phyloP scores from a whole-genome alignment of 768 basidiomycete species.

The Myochromella boudieri region DNA sequence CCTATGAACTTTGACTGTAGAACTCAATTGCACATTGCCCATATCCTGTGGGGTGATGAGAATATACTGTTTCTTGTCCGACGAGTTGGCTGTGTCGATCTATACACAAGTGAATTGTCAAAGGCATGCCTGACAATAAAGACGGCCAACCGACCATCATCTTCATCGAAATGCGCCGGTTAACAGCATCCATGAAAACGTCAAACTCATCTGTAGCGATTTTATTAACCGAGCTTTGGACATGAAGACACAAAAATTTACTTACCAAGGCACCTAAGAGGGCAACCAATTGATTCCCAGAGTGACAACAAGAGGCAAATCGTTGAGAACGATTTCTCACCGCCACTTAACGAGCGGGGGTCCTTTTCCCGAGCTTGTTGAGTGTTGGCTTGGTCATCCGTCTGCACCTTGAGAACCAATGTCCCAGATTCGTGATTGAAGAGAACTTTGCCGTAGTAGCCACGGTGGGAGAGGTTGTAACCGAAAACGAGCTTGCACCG shows the following conservation, averaged over 20 bases:
- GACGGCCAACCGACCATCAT: conserved; percentile 79
- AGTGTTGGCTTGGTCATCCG: conserved; percentile 72
- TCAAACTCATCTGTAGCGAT: conserved; percentile 83
- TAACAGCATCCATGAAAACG: conserved; percentile 96
- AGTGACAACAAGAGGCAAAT: conserved; percentile 91
- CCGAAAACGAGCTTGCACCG: conserved; percentile 84
- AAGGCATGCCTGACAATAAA: background rate
- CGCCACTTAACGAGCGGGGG: conserved; percentile 84
- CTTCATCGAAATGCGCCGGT: conserved; percentile 89
- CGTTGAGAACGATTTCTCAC: conserved; percentile 96
- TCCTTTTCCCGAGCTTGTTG: conserved; percentile 67
- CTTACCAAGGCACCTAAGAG: conserved; percentile 86
- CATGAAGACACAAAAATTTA: conserved; percentile 2
- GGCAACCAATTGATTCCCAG: conserved; percentile 95
- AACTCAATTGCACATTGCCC: conserved; percentile 68
- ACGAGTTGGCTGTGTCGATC: conserved; percentile 88
- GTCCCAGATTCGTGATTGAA: conserved; percentile 77
- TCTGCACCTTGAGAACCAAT: conserved; percentile 75
- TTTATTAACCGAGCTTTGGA: conserved; percentile 1
- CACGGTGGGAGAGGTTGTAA: conserved; percentile 80
- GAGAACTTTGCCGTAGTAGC: conserved; percentile 85
- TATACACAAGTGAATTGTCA: conserved; percentile 24
- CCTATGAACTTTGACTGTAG: conserved; percentile 69
- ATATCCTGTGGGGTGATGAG: conserved; percentile 96
- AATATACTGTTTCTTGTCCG: conserved; percentile 89